A percentile compares a stretch with the other conserved stretches of the same genome.
Evolutionary conservation across 176 grass and related monocot genomes (phyloP).

Genomic region (Paspalum notatum): DNA sequence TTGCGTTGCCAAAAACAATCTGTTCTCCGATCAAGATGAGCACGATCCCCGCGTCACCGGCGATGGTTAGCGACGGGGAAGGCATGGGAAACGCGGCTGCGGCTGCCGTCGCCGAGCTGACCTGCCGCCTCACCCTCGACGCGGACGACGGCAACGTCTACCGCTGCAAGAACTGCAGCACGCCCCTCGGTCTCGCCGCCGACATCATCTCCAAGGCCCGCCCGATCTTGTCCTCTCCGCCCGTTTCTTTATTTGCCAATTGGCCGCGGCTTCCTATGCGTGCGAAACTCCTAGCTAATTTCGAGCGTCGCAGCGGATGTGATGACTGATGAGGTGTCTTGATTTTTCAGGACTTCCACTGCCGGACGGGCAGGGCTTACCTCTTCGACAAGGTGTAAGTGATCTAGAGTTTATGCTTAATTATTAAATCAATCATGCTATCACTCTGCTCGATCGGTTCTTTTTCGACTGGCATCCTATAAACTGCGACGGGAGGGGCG

Average conservation of each 20-base stretch:
- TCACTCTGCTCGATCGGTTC: too few relatives aligned
- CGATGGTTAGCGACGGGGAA: background rate
- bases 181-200: slow-evolving; percentile 47
- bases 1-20: background rate
- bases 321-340: background rate
- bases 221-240: background rate
- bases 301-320: background rate
- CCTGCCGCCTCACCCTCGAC: slow-evolving; percentile 47
- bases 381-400: slow-evolving; percentile 35
- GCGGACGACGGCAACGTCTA: slow-evolving; percentile 53
- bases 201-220: slow-evolving; percentile 62
- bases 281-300: background rate
- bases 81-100: slow-evolving; percentile 15
- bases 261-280: background rate
- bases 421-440: too few relatives aligned
- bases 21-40: background rate
- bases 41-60: slow-evolving; percentile 12
- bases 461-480: too few relatives aligned
- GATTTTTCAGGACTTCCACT: background rate
- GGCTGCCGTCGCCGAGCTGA: slow-evolving; percentile 40
- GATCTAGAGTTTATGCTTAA: too few relatives aligned
- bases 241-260: too few relatives aligned
- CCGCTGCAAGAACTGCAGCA: slow-evolving; percentile 61
- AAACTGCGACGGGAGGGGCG: too few relatives aligned
- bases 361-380: slow-evolving; percentile 13